phyloP scores from a whole-genome alignment of 305 asterid species.

The Fraxinus dipetala region DNA sequence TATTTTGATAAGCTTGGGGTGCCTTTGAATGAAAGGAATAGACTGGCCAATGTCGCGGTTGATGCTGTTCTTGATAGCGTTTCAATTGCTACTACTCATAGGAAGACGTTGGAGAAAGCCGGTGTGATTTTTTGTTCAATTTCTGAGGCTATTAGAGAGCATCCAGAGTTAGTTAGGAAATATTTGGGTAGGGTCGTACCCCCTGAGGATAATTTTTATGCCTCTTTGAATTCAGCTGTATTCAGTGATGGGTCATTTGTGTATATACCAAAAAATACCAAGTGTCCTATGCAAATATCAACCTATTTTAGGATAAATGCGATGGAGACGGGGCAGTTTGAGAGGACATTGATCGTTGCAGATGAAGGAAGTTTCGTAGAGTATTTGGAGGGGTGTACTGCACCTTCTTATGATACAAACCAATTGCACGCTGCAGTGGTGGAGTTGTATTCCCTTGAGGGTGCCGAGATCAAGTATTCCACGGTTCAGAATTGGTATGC shows the following conservation, averaged over 20 bases:
- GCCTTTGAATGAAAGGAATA: slow-evolving; percentile 76
- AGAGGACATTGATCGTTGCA: slow-evolving; percentile 87
- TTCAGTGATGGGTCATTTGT: slow-evolving; percentile 98
- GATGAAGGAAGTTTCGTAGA: slow-evolving; percentile 92
- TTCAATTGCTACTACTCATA: slow-evolving; percentile 92
- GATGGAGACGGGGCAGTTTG: slow-evolving; percentile 95
- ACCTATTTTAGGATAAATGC: slow-evolving; percentile 94
- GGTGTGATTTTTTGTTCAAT: slow-evolving; percentile 95
- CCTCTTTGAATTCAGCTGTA: slow-evolving; percentile 82
- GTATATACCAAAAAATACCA: slow-evolving; percentile 73
- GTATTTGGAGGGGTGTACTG: slow-evolving; percentile 95
- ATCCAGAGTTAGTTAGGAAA: slow-evolving; percentile 71
- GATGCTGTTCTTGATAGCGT: slow-evolving; percentile 93
- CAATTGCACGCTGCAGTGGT: slow-evolving; percentile 93
- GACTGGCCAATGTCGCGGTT: slow-evolving; percentile 88
- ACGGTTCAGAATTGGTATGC: slow-evolving; percentile 99
- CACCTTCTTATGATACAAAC: slow-evolving; percentile 87
- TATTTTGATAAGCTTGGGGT: slow-evolving; percentile 81
- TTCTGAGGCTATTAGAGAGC: slow-evolving; percentile 82
- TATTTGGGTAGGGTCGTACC: slow-evolving; percentile 86
- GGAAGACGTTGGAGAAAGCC: slow-evolving; percentile 69
- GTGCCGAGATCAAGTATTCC: slow-evolving; percentile 84
- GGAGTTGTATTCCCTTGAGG: slow-evolving; percentile 75
- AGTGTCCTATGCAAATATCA: slow-evolving; percentile 93
- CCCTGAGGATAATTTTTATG: slow-evolving; percentile 77